phyloP scores from a whole-genome alignment of 441 rosid species.

The Pelargonium australe region DNA sequence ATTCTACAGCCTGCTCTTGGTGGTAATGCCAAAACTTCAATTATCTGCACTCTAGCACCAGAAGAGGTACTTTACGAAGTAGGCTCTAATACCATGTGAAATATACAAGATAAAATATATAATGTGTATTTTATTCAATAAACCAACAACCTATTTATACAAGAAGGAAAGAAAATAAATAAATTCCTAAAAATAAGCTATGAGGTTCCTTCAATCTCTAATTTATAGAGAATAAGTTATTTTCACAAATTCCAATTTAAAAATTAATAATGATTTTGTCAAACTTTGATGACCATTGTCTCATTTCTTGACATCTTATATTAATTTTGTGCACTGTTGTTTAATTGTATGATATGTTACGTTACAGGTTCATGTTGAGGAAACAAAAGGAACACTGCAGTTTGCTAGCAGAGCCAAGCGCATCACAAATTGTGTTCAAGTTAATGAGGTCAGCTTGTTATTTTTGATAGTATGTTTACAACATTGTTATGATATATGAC shows the following conservation, averaged over 20 bases:
- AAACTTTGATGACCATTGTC: too few relatives aligned
- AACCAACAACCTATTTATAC: too few relatives aligned
- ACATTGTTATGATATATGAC: background rate
- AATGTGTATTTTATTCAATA: too few relatives aligned
- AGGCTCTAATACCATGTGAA: too few relatives aligned
- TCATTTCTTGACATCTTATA: background rate
- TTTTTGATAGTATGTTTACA: slow-evolving; percentile 13
- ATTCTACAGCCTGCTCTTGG: slow-evolving; percentile 97
- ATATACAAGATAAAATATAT: too few relatives aligned
- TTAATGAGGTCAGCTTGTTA: slow-evolving; percentile 62
- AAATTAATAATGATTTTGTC: too few relatives aligned
- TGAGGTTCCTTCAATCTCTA: too few relatives aligned
- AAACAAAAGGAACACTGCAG: slow-evolving; percentile 85
- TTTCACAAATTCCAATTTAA: too few relatives aligned
- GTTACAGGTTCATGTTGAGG: slow-evolving; percentile 92
- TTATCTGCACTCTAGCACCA: slow-evolving; percentile 88
- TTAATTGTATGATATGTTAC: slow-evolving; percentile 18
- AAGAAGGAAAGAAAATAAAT: too few relatives aligned
- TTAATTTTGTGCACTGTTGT: slow-evolving; percentile 12
- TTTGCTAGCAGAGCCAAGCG: slow-evolving; percentile 96
- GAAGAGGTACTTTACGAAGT: slow-evolving; percentile 60
- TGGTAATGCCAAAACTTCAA: slow-evolving; percentile 91
- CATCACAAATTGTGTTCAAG: slow-evolving; percentile 87
- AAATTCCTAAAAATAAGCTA: too few relatives aligned
- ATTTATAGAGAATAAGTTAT: too few relatives aligned